Evolutionary conservation across 2,329 filamentous ascomycete genomes (phyloP).

Genomic region (Pestalotiopsis sp.): DNA sequence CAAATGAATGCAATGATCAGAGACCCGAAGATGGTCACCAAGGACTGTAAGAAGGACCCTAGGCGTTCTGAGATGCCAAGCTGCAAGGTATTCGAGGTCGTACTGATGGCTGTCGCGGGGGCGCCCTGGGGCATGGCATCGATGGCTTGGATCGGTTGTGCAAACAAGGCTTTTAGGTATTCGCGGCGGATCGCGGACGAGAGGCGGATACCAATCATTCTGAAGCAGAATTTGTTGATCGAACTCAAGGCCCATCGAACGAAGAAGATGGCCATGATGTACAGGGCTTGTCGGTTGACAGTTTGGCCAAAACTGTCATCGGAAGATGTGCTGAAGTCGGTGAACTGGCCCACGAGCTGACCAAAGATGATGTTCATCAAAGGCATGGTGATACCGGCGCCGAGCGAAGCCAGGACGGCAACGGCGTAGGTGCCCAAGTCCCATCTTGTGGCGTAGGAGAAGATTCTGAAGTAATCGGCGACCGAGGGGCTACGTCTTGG

Average conservation of each 20-base stretch:
- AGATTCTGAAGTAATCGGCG: slow-evolving; percentile 32
- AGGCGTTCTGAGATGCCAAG: slow-evolving; percentile 64
- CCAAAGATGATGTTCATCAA: slow-evolving; percentile 60
- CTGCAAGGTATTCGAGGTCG: slow-evolving; percentile 60
- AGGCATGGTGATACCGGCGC: slow-evolving; percentile 42
- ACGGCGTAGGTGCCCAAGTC: slow-evolving; percentile 45
- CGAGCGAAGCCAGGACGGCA: slow-evolving; percentile 36
- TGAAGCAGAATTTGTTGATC: slow-evolving; percentile 57
- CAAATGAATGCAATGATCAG: slow-evolving; percentile 54
- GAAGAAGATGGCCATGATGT: slow-evolving; percentile 70
- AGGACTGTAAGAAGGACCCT: slow-evolving; percentile 55
- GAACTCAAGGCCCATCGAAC: slow-evolving; percentile 64
- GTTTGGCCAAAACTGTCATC: slow-evolving; percentile 35
- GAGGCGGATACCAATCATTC: slow-evolving; percentile 59
- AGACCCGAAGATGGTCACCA: slow-evolving; percentile 49
- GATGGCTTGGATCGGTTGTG: slow-evolving; percentile 63
- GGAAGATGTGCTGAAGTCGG: slow-evolving; percentile 32
- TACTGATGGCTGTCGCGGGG: slow-evolving; percentile 60
- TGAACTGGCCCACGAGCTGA: slow-evolving; percentile 48
- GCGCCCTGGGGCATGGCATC: slow-evolving; percentile 62
- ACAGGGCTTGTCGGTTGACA: slow-evolving; percentile 52
- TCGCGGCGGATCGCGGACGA: slow-evolving; percentile 60
- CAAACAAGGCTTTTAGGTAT: slow-evolving; percentile 63
- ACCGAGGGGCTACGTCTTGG: not conserved
- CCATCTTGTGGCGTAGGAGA: slow-evolving; percentile 50